These are phyloP conservation scores for Eucalyptus marginata DNA, from an alignment of 345 rosid species.

Conservation along the genomic window DNA sequence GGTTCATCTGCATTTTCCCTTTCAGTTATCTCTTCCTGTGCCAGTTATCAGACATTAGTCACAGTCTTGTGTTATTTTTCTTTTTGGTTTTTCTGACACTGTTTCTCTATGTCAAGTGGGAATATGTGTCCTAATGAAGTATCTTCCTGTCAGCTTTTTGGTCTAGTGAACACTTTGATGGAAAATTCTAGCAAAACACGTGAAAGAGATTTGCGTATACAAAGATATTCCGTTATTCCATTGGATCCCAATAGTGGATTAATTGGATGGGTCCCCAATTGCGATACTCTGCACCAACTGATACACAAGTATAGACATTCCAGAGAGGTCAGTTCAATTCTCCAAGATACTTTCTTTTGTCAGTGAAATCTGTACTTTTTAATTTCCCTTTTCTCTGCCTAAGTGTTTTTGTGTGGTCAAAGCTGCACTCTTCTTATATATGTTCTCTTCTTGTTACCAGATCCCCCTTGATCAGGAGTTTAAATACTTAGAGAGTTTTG, in stretches of 20 bases:
- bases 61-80: neutral
- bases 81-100: neutral
- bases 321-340: constrained; percentile 47
- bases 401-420: neutral
- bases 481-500: constrained; percentile 79
- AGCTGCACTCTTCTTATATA: neutral
- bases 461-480: constrained; percentile 86
- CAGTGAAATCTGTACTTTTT: neutral
- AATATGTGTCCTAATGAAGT: neutral
- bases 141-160: constrained; percentile 65
- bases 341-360: neutral
- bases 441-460: constrained; percentile 13
- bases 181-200: constrained; percentile 80
- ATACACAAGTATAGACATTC: constrained; percentile 91
- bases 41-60: neutral
- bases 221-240: constrained; percentile 86
- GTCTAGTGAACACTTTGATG: constrained; percentile 87
- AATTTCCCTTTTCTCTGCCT: neutral
- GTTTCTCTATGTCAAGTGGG: neutral
- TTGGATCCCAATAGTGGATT: constrained; percentile 91
- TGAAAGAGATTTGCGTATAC: constrained; percentile 82
- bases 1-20: constrained; percentile 20
- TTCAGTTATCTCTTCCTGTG: neutral
- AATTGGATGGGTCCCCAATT: constrained; percentile 95
- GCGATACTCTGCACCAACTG: constrained; percentile 89